Evolutionary conservation across 805 yeast genomes (phyloP).

Genomic region (Candida ovalis): DNA sequence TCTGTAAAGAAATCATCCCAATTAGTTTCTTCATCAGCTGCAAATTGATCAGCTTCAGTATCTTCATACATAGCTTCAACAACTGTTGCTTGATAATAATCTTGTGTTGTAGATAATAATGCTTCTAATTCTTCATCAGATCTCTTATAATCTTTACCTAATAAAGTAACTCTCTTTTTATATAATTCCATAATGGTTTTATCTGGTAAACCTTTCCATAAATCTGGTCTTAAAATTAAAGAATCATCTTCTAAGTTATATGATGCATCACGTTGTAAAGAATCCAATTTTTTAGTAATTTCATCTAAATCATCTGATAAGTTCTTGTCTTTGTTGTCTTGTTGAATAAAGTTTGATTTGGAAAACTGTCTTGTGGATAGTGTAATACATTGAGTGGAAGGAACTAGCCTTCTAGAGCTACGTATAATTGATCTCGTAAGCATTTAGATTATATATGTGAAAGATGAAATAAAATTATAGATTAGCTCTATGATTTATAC

Average conservation of each 20-base stretch:
- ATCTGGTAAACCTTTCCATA: slow-evolving; percentile 68
- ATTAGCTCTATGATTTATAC: too few relatives aligned
- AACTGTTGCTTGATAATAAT: slow-evolving; percentile 24
- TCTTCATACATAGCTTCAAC: slow-evolving; percentile 33
- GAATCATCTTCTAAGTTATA: slow-evolving; percentile 19
- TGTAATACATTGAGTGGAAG: background rate
- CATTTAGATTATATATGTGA: background rate
- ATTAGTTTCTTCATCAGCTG: slow-evolving; percentile 38
- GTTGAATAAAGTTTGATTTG: background rate
- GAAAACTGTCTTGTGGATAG: slow-evolving; percentile 1
- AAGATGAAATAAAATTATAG: background rate
- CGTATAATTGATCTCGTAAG: background rate
- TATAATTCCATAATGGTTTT: slow-evolving; percentile 59
- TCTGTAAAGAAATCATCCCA: slow-evolving; percentile 37
- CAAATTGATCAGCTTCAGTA: slow-evolving; percentile 41
- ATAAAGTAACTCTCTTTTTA: slow-evolving; percentile 47
- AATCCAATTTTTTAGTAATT: slow-evolving; percentile 12
- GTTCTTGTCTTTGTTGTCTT: slow-evolving; percentile 1
- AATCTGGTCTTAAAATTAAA: slow-evolving; percentile 57
- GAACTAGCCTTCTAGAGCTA: background rate
- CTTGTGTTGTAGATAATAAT: slow-evolving; percentile 40
- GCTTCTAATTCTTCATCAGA: slow-evolving; percentile 54
- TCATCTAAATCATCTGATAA: slow-evolving; percentile 2
- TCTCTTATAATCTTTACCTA: slow-evolving; percentile 49
- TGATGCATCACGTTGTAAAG: slow-evolving; percentile 12